Evolutionary conservation across 2,329 filamentous ascomycete genomes (phyloP).

Genomic region (Chrysosphaeria jannelii): DNA sequence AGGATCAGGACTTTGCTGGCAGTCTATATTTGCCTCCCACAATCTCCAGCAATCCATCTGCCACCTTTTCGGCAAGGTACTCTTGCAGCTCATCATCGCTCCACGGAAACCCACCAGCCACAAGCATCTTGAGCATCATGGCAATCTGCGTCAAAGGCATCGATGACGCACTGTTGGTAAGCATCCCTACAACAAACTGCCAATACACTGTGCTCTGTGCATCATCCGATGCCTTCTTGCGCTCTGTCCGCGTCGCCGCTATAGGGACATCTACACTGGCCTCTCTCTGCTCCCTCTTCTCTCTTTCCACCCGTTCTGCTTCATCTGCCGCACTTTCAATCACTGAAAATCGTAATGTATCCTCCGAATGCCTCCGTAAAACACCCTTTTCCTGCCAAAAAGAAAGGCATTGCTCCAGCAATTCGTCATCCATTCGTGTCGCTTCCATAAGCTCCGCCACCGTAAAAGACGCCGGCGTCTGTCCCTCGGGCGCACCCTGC

Average conservation of each 20-base stretch:
- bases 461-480: too few relatives aligned
- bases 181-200: slow-evolving; percentile 81
- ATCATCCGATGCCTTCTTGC: slow-evolving; percentile 18
- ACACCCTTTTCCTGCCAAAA: slow-evolving; percentile 46
- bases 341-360: slow-evolving; percentile 37
- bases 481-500: too few relatives aligned
- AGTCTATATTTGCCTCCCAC: slow-evolving; percentile 40
- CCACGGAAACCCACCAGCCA: slow-evolving; percentile 68
- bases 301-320: slow-evolving; percentile 8
- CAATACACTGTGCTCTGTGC: slow-evolving; percentile 40
- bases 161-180: slow-evolving; percentile 58
- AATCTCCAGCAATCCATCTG: slow-evolving; percentile 36
- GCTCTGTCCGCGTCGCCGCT: not conserved
- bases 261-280: too few relatives aligned
- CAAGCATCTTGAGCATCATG: slow-evolving; percentile 87
- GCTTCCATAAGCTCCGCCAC: slow-evolving; percentile 16
- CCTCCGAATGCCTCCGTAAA: slow-evolving; percentile 17
- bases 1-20: slow-evolving; percentile 28
- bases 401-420: slow-evolving; percentile 32
- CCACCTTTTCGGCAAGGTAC: slow-evolving; percentile 54
- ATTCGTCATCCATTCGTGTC: slow-evolving; percentile 44
- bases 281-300: slow-evolving; percentile 5
- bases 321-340: slow-evolving; percentile 19
- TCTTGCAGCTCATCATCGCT: slow-evolving; percentile 65
- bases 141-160: slow-evolving; percentile 60